These are phyloP conservation scores for Kurtzmaniella cleridarum DNA, from an alignment of 805 yeast species.

Conservation along the genomic window DNA sequence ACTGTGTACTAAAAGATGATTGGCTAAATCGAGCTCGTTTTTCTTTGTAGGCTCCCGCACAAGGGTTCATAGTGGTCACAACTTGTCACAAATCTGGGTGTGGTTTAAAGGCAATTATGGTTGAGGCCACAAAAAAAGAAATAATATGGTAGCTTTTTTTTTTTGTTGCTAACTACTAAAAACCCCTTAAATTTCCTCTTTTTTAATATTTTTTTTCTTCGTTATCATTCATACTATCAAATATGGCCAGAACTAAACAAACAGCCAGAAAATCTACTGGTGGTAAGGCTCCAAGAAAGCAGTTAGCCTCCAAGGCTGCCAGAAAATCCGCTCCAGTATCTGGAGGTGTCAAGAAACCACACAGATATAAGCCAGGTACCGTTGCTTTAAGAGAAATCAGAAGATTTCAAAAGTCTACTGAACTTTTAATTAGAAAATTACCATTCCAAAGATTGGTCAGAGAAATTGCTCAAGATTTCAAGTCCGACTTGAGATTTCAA, in stretches of 20 bases:
- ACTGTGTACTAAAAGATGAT: too few relatives aligned
- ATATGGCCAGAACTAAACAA: constrained; percentile 91
- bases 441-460: constrained; percentile 97
- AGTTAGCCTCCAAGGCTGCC: constrained; percentile 87
- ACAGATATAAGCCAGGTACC: constrained; percentile 97
- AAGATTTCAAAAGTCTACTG: constrained; percentile 96
- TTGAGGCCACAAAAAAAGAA: too few relatives aligned
- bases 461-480: constrained; percentile 93
- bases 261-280: constrained; percentile 93
- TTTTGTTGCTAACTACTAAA: not conserved
- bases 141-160: not conserved
- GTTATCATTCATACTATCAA: constrained; percentile 6
- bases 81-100: too few relatives aligned
- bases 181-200: not conserved
- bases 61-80: too few relatives aligned
- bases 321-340: constrained; percentile 90
- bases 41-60: too few relatives aligned
- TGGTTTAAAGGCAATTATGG: too few relatives aligned
- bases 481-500: constrained; percentile 92
- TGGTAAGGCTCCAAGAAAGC: constrained; percentile 96
- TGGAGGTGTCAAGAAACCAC: constrained; percentile 92
- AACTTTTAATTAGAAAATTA: constrained; percentile 88
- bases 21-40: too few relatives aligned
- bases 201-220: not conserved
- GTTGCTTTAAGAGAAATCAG: constrained; percentile 95